These are phyloP conservation scores for Sordaria brevicollis DNA, from an alignment of 495 filamentous ascomycete genomes.

Conservation along the genomic window DNA sequence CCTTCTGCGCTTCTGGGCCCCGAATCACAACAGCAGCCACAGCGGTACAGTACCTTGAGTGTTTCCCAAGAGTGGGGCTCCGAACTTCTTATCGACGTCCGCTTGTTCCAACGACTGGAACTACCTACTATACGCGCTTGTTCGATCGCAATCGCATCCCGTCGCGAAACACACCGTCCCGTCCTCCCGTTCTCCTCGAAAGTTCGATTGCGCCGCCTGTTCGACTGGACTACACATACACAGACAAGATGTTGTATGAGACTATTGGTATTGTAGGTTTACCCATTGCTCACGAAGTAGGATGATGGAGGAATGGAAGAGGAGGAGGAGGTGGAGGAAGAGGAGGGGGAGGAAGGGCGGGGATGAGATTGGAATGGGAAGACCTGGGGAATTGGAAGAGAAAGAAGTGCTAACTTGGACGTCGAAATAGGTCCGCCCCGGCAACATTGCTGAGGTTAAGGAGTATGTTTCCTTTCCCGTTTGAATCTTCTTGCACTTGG, in stretches of 20 bases:
- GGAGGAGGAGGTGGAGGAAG: background rate
- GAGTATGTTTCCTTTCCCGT: constrained; percentile 50
- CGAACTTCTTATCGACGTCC: background rate
- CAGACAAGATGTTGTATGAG: constrained; percentile 80
- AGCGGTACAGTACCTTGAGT: background rate
- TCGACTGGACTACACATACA: no score
- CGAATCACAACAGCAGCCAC: background rate
- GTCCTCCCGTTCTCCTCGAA: no score
- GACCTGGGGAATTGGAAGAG: no score
- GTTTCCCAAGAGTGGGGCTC: background rate
- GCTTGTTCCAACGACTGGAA: background rate
- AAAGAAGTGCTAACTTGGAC: constrained; percentile 7
- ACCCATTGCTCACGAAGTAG: no score
- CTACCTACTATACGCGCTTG: background rate
- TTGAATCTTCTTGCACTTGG: background rate
- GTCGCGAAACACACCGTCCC: background rate
- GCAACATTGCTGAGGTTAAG: constrained; percentile 81
- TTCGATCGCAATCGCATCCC: background rate
- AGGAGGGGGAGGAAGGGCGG: background rate
- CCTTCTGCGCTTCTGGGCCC: background rate
- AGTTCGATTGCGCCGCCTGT: background rate
- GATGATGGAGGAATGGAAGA: no score
- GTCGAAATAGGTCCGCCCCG: constrained; percentile 65
- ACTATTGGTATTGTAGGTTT: constrained; percentile 79
- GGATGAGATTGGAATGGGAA: background rate